Evolutionary conservation across 805 yeast genomes (phyloP), one percentile per base, ranked within the genome.

Genomic region (Saccharomycopsis amapae): DNA sequence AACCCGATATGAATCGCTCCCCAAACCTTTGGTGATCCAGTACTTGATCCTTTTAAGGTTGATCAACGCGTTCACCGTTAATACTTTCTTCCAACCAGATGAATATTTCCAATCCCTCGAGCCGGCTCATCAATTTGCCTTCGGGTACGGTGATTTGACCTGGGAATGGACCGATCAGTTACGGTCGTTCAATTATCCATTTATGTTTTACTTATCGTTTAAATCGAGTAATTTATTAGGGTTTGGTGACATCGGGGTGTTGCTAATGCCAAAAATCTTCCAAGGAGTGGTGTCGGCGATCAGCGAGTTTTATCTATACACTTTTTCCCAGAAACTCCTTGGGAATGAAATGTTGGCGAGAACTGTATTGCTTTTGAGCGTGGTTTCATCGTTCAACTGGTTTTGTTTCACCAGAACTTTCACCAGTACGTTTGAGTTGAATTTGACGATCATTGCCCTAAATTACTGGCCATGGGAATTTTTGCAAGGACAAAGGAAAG

Each of bases 31-130:
- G 38, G 48, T 52, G 18, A 39, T 62, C 3, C 57, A 57, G 18
- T 57, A 58, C 43, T 52, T 76, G 4, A 46, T 76, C 2, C 41
- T 66, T 0, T 52, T 73, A n/a, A 62, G 95, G 33, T 51, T 81
- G 7, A 26, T 75, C 55, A 87, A 88, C 61, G 76, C 94, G 0
- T 58, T 84, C 20, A 60, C 79, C 1, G 74, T 77, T 4, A 59
- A 59, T 45, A 87, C 97, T 0, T 93, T 78, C 59, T 93, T 93
- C 64, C 99, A 93, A 61, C 90, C 98, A 0, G 99, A 93, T 62
- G 99, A 93, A 62, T 93, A 72, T 63, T 93, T 81, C 79, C 99
- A 93, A 63, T 71, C 89, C 0, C 65, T 93, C 42, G 98, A 93
- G 57, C 96, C 96, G 0, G 98, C 97, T 0, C 96, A 88, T 61